These are phyloP conservation scores for Penicillium flavigenum DNA, from an alignment of 495 filamentous ascomycete genomes.

Conservation along the genomic window DNA sequence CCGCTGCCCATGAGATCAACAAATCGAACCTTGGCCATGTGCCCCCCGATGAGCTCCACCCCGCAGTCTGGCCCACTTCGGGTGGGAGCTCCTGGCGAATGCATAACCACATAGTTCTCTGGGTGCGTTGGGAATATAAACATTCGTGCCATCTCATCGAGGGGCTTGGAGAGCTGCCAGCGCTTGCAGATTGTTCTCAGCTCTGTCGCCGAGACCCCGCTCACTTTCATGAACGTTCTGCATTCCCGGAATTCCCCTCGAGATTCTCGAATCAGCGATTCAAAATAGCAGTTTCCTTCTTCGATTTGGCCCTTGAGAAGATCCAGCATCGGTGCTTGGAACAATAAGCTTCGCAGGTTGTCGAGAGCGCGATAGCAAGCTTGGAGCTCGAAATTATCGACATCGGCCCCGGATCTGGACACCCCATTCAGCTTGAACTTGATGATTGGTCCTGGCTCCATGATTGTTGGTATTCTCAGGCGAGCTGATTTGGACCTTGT, in stretches of 20 bases:
- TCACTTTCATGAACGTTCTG: conserved; percentile 1
- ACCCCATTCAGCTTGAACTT: conserved; percentile 10
- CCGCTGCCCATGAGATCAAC: neutral
- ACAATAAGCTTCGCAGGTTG: conserved; percentile 7
- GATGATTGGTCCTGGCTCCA: conserved; percentile 1
- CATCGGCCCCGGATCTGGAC: neutral
- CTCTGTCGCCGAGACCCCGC: conserved; percentile 5
- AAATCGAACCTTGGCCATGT: conserved; percentile 8
- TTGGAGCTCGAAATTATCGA: conserved; percentile 1
- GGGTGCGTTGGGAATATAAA: conserved; percentile 8
- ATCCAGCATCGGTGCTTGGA: conserved; percentile 1
- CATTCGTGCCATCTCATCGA: conserved; percentile 1
- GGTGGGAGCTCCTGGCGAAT: neutral
- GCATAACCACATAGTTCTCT: conserved; percentile 4
- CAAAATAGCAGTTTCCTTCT: conserved; percentile 5
- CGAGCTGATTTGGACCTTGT: neutral
- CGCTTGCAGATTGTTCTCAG: neutral
- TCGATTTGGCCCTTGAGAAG: conserved; percentile 6
- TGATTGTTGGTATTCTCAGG: neutral
- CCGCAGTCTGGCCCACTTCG: neutral
- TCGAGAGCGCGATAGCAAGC: conserved; percentile 5
- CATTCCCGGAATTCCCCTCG: neutral
- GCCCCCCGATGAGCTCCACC: conserved; percentile 8
- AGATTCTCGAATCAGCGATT: neutral
- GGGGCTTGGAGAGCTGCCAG: conserved; percentile 1